Conservation (phyloP, 257 asterid species). For the Gentiana straminea region DNA sequence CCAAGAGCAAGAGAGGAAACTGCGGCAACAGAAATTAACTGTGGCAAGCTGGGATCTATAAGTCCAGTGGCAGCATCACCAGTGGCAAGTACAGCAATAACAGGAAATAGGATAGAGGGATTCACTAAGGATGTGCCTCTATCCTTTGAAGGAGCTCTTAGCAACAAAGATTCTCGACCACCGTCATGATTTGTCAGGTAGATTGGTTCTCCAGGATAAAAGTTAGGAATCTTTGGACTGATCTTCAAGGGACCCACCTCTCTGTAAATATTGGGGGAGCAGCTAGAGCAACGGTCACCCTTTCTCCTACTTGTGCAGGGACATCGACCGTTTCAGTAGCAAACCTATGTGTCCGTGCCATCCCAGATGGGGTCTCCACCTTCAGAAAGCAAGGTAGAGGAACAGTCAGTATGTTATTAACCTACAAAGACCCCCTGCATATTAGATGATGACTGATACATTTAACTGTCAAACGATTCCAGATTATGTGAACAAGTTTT, state of each 20-base stretch:
- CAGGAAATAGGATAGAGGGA: conserved; percentile 62
- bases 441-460: neutral
- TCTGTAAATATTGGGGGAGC: conserved; percentile 64
- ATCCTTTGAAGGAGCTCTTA: conserved; percentile 75
- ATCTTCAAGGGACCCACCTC: conserved; percentile 72
- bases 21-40: conserved; percentile 55
- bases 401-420: neutral
- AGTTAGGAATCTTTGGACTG: conserved; percentile 65
- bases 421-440: neutral
- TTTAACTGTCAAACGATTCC: neutral
- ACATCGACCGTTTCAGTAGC: conserved; percentile 95
- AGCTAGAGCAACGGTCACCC: conserved; percentile 84
- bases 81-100: conserved; percentile 57
- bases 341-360: conserved; percentile 87
- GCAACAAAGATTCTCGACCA: conserved; percentile 69
- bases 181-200: conserved; percentile 76
- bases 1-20: conserved; percentile 68
- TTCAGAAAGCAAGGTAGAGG: conserved; percentile 17
- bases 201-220: conserved; percentile 92
- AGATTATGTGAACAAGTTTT: too few species aligned
- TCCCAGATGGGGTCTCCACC: conserved; percentile 88
- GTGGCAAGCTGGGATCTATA: conserved; percentile 82
- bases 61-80: conserved; percentile 94
- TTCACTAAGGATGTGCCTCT: conserved; percentile 35
- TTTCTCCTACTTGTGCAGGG: conserved; percentile 90